These are phyloP conservation scores for Fonsecaea pedrosoi DNA, from an alignment of 2,329 filamentous ascomycete genomes.

Conservation along the genomic window DNA sequence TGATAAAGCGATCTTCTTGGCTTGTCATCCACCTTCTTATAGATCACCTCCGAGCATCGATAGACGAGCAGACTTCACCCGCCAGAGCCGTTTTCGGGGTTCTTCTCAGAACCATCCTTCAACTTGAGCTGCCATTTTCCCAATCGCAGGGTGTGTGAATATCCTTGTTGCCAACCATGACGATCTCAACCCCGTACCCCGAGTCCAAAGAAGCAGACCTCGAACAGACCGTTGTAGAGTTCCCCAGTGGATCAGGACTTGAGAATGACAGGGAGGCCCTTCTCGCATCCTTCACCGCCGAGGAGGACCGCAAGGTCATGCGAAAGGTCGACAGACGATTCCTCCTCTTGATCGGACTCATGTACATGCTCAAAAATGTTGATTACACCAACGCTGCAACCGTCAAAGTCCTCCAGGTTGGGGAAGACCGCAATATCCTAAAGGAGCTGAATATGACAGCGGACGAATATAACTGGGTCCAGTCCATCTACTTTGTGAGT, in stretches of 20 bases:
- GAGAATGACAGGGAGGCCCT: conserved; percentile 41
- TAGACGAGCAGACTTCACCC: neutral
- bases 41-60: neutral
- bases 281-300: conserved; percentile 48
- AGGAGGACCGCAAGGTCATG: conserved; percentile 50
- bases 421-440: conserved; percentile 48
- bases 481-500: conserved; percentile 50
- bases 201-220: conserved; percentile 21
- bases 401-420: conserved; percentile 54
- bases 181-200: neutral
- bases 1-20: neutral
- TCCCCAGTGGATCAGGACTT: conserved; percentile 12
- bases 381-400: conserved; percentile 52
- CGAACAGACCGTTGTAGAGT: conserved; percentile 14
- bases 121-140: neutral
- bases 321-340: conserved; percentile 68
- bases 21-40: neutral
- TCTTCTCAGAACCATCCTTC: neutral
- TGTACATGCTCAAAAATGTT: conserved; percentile 65
- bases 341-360: conserved; percentile 68
- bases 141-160: neutral
- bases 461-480: conserved; percentile 52
- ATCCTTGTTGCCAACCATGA: neutral
- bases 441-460: conserved; percentile 50
- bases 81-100: neutral